Conservation (phyloP, 768 basidiomycete species). For the Nevesoporus exiguus region DNA sequence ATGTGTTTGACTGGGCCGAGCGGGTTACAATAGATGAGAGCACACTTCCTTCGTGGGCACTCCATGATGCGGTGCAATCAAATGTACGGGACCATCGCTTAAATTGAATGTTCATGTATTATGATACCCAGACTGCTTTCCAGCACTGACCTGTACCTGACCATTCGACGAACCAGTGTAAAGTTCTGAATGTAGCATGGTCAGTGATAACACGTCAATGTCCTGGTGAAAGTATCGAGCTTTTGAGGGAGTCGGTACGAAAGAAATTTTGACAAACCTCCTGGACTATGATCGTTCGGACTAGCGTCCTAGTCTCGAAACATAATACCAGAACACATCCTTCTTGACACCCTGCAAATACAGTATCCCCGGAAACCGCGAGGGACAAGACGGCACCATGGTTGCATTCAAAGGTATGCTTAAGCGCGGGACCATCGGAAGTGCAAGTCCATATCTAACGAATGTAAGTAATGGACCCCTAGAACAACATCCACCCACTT, state of each 20-base stretch:
- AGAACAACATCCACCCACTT: constrained; percentile 43
- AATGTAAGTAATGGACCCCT: neutral
- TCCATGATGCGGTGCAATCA: constrained; percentile 80
- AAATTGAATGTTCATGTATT: neutral
- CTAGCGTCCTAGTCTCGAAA: constrained; percentile 81
- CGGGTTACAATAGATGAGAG: constrained; percentile 70
- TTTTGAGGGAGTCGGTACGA: neutral
- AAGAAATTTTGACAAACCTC: constrained; percentile 45
- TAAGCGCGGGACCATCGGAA: constrained; percentile 40
- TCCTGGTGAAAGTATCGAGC: constrained; percentile 39
- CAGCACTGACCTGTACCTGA: constrained; percentile 56
- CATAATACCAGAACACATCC: constrained; percentile 91
- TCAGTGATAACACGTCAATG: constrained; percentile 79
- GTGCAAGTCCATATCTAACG: constrained; percentile 66
- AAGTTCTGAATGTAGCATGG: constrained; percentile 61
- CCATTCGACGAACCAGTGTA: constrained; percentile 67
- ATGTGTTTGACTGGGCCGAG: constrained; percentile 22
- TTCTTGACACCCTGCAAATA: constrained; percentile 93
- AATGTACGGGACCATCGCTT: constrained; percentile 85
- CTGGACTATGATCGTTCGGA: constrained; percentile 83
- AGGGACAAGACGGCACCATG: constrained; percentile 85
- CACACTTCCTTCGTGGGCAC: constrained; percentile 75
- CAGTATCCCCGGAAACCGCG: constrained; percentile 66
- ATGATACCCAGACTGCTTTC: neutral
- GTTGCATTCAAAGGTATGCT: constrained; percentile 67